phyloP scores from a whole-genome alignment of 768 basidiomycete species.

The Clitopilus passeckerianus region DNA sequence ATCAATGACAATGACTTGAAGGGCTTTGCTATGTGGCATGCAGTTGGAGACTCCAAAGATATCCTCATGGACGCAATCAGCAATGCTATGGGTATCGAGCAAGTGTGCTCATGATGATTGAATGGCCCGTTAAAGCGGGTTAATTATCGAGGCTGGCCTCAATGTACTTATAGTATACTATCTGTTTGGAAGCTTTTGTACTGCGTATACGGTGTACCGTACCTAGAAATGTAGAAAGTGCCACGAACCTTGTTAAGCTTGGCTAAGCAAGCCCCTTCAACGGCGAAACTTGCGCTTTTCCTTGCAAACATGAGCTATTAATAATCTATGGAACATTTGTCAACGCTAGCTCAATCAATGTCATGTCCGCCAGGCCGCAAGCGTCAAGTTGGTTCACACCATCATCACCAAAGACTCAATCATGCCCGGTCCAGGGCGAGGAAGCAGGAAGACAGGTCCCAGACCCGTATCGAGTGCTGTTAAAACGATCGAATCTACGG shows the following conservation, averaged over 20 bases:
- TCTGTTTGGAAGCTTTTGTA: not conserved
- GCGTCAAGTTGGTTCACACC: too few relatives aligned
- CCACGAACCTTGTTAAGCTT: too few relatives aligned
- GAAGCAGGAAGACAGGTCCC: not conserved
- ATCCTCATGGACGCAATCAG: constrained; percentile 54
- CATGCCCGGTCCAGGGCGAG: not conserved
- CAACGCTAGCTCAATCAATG: too few relatives aligned
- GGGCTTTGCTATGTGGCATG: constrained; percentile 69
- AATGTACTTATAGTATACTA: not conserved
- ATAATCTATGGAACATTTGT: too few relatives aligned
- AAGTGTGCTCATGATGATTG: constrained; percentile 6
- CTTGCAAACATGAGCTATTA: too few relatives aligned
- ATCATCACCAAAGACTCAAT: too few relatives aligned
- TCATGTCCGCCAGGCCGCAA: too few relatives aligned
- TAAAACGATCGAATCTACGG: not conserved
- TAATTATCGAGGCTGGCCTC: not conserved
- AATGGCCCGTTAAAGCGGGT: too few relatives aligned
- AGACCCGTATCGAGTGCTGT: not conserved
- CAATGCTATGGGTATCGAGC: constrained; percentile 26
- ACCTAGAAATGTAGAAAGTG: too few relatives aligned
- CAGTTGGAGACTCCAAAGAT: constrained; percentile 54
- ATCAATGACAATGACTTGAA: constrained; percentile 46
- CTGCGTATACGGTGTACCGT: too few relatives aligned
- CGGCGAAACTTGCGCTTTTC: too few relatives aligned
- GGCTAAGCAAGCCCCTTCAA: too few relatives aligned